Conservation (phyloP, 2,329 filamentous ascomycete genomes). For the Pyricularia sp. region DNA sequence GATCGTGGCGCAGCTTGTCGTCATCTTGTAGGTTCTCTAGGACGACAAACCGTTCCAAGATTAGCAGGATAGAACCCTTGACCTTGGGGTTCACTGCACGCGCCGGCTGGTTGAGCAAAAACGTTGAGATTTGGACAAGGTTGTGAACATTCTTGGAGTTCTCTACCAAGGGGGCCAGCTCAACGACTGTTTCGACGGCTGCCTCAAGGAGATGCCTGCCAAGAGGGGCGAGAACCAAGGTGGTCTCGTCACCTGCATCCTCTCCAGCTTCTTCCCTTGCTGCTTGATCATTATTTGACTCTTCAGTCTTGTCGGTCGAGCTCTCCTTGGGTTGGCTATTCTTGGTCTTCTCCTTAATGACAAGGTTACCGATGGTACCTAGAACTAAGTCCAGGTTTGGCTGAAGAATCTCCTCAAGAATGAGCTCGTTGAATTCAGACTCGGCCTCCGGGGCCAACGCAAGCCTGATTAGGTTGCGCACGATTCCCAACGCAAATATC, state of each 20-base stretch:
- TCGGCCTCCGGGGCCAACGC: conserved; percentile 40
- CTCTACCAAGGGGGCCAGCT: conserved; percentile 57
- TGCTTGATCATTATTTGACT: background rate
- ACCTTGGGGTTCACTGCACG: conserved; percentile 69
- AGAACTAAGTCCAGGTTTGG: conserved; percentile 47
- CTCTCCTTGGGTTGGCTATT: background rate
- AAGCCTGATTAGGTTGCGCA: conserved; percentile 55
- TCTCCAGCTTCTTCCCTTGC: background rate
- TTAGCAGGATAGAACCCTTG: conserved; percentile 67
- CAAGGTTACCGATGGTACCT: conserved; percentile 52
- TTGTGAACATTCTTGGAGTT: conserved; percentile 57
- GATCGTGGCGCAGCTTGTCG: conserved; percentile 42
- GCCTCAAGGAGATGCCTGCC: conserved; percentile 66
- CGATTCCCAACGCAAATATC: conserved; percentile 62
- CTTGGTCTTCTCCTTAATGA: conserved; percentile 20
- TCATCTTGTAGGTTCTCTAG: conserved; percentile 46
- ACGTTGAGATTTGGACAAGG: conserved; percentile 67
- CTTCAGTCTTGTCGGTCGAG: background rate
- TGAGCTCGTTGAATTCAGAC: conserved; percentile 42
- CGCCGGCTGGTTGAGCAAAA: conserved; percentile 73
- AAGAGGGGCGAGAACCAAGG: conserved; percentile 13
- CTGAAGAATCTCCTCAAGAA: conserved; percentile 41
- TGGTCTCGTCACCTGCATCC: background rate
- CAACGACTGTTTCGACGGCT: conserved; percentile 67
- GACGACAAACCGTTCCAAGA: conserved; percentile 69